A percentile compares a stretch with the other conserved stretches of the same genome.
These are phyloP conservation scores for Dalbergia oliveri DNA, from an alignment of 306 rosid genomes.

Conservation along the genomic window DNA sequence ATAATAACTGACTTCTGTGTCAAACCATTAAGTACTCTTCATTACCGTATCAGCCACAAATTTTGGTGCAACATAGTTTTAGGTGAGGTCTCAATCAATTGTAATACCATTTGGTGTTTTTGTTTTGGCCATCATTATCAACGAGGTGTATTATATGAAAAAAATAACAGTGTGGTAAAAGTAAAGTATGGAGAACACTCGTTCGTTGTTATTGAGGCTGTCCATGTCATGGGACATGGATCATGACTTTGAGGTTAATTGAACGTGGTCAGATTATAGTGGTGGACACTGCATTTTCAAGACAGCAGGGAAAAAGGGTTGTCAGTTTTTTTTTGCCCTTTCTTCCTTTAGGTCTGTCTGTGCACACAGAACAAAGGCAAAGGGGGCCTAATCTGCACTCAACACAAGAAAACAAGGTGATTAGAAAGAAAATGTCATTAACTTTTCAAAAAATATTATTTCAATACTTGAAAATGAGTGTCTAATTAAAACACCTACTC, in stretches of 20 bases:
- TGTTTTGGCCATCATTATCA: not conserved
- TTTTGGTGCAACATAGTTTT: not conserved
- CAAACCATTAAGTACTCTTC: slow-evolving; percentile 32
- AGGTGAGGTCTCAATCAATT: not conserved
- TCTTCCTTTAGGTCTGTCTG: not conserved
- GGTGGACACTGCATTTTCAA: slow-evolving; percentile 34
- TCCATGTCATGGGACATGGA: not conserved
- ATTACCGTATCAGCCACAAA: slow-evolving; percentile 10
- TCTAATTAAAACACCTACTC: no score
- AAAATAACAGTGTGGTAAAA: slow-evolving; percentile 13
- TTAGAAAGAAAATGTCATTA: slow-evolving; percentile 52
- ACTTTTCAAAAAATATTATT: no score
- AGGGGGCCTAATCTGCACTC: slow-evolving; percentile 49
- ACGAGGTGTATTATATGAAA: not conserved
- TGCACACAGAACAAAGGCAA: slow-evolving; percentile 19
- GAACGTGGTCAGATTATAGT: slow-evolving; percentile 42
- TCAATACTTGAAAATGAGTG: no score
- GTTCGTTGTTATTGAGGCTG: not conserved
- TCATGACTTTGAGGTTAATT: slow-evolving; percentile 36
- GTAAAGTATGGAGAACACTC: slow-evolving; percentile 17
- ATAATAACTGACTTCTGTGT: slow-evolving; percentile 15
- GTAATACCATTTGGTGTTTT: not conserved
- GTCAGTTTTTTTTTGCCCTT: slow-evolving; percentile 39
- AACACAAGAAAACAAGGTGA: slow-evolving; percentile 45
- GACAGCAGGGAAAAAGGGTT: slow-evolving; percentile 42